phyloP scores from a whole-genome alignment of 305 asterid genomes.

The Euphrasia arctica region DNA sequence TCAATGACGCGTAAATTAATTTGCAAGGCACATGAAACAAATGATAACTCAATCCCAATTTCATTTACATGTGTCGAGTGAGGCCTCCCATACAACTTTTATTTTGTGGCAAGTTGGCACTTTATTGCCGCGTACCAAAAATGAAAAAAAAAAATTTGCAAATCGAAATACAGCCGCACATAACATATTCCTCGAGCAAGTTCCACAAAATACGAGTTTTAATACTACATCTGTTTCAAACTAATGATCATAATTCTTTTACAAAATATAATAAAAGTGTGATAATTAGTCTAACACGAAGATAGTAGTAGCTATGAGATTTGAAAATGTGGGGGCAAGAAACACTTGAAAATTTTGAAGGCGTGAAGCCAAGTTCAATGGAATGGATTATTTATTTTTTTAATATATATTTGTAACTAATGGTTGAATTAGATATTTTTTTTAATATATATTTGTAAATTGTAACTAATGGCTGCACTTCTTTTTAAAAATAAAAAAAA shows the following conservation, averaged over 20 bases:
- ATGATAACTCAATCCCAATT: background rate
- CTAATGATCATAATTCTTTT: too few relatives aligned
- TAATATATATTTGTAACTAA: background rate
- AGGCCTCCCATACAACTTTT: background rate
- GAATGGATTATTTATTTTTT: slow-evolving; percentile 3
- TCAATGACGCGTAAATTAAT: background rate
- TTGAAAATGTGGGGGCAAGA: slow-evolving; percentile 25
- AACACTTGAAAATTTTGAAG: slow-evolving; percentile 30
- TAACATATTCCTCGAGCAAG: too few relatives aligned
- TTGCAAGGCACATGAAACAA: background rate
- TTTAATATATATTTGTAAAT: too few relatives aligned
- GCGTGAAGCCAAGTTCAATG: slow-evolving; percentile 37
- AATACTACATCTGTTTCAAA: too few relatives aligned
- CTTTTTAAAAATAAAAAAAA: too few relatives aligned
- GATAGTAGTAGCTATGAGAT: background rate
- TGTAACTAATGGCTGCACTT: too few relatives aligned
- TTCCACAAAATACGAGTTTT: too few relatives aligned
- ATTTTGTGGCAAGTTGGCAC: slow-evolving; percentile 18
- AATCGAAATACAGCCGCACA: too few relatives aligned
- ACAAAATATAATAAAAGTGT: too few relatives aligned
- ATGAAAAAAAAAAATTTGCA: too few relatives aligned
- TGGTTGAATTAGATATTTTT: too few relatives aligned
- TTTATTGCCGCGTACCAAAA: background rate
- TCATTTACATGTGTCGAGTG: background rate
- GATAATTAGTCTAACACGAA: too few relatives aligned